Conservation (phyloP, 164 flowering plant genomes). For the Magnolia sinica region DNA sequence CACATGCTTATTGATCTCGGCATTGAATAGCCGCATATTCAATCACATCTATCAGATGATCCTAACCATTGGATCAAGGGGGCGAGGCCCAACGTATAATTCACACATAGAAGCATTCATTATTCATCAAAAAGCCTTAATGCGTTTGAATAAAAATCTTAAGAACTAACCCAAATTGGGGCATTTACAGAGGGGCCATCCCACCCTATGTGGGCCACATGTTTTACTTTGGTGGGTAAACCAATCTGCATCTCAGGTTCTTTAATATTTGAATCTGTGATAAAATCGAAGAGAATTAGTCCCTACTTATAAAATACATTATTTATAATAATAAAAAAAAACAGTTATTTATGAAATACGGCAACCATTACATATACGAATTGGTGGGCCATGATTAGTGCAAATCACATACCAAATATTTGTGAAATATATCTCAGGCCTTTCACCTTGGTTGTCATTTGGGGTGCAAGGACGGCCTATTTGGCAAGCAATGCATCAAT, state of each 20-base stretch:
- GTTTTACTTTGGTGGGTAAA: constrained; percentile 80
- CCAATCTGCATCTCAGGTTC: constrained; percentile 79
- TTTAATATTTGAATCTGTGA: constrained; percentile 29
- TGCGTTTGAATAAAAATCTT: background rate
- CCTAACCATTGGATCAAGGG: background rate
- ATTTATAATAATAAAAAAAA: too few relatives aligned
- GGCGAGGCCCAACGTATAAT: background rate
- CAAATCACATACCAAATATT: constrained; percentile 59
- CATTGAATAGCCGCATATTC: too few relatives aligned
- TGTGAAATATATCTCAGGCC: constrained; percentile 84
- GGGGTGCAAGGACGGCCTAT: constrained; percentile 1
- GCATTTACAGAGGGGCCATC: constrained; percentile 59
- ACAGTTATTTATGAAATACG: too few relatives aligned
- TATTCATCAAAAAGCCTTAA: background rate
- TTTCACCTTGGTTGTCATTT: constrained; percentile 56
- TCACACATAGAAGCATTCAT: background rate
- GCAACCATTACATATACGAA: background rate
- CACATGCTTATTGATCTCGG: background rate
- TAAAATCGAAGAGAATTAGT: background rate
- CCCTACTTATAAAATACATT: background rate
- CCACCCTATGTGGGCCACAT: constrained; percentile 89
- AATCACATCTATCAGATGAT: background rate
- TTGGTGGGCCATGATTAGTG: background rate
- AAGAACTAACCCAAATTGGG: constrained; percentile 63
- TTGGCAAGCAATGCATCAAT: constrained; percentile 7